phyloP scores from a whole-genome alignment of 2,329 filamentous ascomycete species.

The Xenoacremonium recifei region DNA sequence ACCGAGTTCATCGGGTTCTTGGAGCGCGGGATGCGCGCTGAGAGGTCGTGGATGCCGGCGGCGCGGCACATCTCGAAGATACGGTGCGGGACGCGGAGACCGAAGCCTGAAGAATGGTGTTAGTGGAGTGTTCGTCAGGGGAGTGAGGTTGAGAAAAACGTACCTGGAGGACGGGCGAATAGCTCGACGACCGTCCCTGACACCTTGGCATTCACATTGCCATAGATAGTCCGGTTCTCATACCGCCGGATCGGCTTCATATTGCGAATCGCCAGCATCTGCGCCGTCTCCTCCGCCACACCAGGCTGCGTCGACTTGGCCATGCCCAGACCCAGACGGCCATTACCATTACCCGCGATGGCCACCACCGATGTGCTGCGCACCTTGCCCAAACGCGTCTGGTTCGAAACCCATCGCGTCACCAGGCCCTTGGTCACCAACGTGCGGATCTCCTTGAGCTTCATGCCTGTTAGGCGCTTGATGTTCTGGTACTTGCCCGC shows the following conservation, averaged over 20 bases:
- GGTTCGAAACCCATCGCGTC: slow-evolving; percentile 74
- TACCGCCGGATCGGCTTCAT: slow-evolving; percentile 92
- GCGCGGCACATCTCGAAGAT: slow-evolving; percentile 94
- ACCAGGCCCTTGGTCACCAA: slow-evolving; percentile 74
- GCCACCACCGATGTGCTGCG: slow-evolving; percentile 71
- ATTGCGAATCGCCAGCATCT: slow-evolving; percentile 80
- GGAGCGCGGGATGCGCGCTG: slow-evolving; percentile 78
- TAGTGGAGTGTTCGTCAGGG: slow-evolving; percentile 2
- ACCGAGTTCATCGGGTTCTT: slow-evolving; percentile 98
- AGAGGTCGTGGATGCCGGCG: slow-evolving; percentile 82
- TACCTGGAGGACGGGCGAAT: slow-evolving; percentile 83
- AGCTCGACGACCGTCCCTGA: slow-evolving; percentile 85
- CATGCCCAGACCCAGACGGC: slow-evolving; percentile 83
- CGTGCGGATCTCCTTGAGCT: slow-evolving; percentile 47
- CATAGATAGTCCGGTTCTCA: slow-evolving; percentile 88
- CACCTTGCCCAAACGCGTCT: slow-evolving; percentile 95
- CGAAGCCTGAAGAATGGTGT: slow-evolving; percentile 67
- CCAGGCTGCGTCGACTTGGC: slow-evolving; percentile 77
- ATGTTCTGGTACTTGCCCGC: slow-evolving; percentile 49
- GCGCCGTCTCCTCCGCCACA: slow-evolving; percentile 69
- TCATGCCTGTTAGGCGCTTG: slow-evolving; percentile 56
- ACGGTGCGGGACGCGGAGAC: slow-evolving; percentile 83
- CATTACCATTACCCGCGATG: slow-evolving; percentile 84
- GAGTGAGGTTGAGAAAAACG: slow-evolving; percentile 27
- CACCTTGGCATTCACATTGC: slow-evolving; percentile 79